A percentile compares a stretch with the other conserved stretches of the same genome.
phyloP scores from a whole-genome alignment of 257 asterid species.

The Nicotiana sylvestris region DNA sequence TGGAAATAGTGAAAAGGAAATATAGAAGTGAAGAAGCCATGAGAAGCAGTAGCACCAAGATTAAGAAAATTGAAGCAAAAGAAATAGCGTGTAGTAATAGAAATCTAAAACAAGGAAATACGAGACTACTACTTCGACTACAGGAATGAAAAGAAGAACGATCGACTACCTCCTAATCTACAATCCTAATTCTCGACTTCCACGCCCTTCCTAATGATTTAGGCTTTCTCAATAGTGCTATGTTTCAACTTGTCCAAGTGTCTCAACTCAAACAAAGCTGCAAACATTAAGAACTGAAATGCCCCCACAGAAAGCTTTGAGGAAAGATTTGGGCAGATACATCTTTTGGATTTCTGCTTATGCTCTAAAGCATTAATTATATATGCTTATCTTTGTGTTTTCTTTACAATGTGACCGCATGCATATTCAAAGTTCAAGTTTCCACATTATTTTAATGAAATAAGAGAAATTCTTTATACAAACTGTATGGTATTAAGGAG shows the following conservation, averaged over 20 bases:
- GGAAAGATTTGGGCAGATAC: background rate
- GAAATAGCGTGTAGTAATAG: too few species aligned
- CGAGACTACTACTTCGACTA: too few species aligned
- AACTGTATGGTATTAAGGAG: background rate
- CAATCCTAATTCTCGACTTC: too few species aligned
- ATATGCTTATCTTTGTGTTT: background rate
- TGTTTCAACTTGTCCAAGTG: background rate
- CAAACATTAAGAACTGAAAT: background rate
- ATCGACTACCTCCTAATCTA: too few species aligned
- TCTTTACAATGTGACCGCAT: background rate
- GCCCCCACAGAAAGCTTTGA: background rate
- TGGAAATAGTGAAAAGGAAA: too few species aligned
- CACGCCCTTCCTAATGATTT: too few species aligned
- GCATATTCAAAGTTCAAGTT: background rate
- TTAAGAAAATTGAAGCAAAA: too few species aligned
- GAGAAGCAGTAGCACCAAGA: too few species aligned
- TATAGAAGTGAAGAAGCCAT: too few species aligned
- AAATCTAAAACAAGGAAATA: too few species aligned
- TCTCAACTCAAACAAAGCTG: background rate
- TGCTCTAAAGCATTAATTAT: background rate
- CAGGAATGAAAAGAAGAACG: too few species aligned
- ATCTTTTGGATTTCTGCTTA: background rate
- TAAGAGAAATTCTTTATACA: constrained; percentile 13
- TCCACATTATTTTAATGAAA: background rate
- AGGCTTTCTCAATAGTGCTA: background rate